Evolutionary conservation across 257 asterid species (phyloP).

Genomic region (Nicotiana obtusifolia): DNA sequence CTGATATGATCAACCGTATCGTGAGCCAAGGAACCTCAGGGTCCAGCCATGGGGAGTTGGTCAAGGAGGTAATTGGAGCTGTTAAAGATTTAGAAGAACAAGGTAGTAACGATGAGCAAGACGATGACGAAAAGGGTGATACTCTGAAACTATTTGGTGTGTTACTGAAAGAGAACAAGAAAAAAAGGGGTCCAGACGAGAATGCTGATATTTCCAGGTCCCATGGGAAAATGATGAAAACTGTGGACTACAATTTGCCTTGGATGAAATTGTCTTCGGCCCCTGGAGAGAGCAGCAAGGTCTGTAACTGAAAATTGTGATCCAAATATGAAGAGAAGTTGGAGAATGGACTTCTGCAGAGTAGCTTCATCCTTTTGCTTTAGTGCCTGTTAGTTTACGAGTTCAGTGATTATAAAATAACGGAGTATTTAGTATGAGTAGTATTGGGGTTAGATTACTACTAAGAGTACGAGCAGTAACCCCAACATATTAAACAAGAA

Average conservation of each 20-base stretch:
- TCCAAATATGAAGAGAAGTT: too few species aligned
- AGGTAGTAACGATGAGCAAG: slow-evolving; percentile 8
- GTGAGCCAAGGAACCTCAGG: slow-evolving; percentile 27
- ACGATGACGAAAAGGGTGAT: slow-evolving; percentile 36
- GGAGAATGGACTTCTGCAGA: neutral
- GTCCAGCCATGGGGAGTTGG: slow-evolving; percentile 18
- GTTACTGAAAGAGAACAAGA: slow-evolving; percentile 40
- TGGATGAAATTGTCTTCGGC: slow-evolving; percentile 43
- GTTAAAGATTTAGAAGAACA: neutral
- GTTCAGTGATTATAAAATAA: neutral
- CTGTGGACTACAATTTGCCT: slow-evolving; percentile 26
- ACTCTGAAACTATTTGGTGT: slow-evolving; percentile 76
- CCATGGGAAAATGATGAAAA: slow-evolving; percentile 34
- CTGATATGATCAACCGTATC: slow-evolving; percentile 48
- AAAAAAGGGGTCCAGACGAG: slow-evolving; percentile 42
- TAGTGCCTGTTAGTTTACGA: neutral
- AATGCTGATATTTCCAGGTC: slow-evolving; percentile 21
- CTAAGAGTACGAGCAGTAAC: neutral
- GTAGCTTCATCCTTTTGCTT: neutral
- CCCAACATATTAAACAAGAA: neutral
- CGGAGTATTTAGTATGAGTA: neutral
- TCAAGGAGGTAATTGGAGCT: slow-evolving; percentile 2
- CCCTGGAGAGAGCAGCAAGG: slow-evolving; percentile 34
- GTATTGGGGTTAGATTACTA: neutral
- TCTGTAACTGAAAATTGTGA: neutral